These are phyloP conservation scores for Calvatia gigantea DNA, from an alignment of 768 basidiomycete genomes.

Conservation along the genomic window DNA sequence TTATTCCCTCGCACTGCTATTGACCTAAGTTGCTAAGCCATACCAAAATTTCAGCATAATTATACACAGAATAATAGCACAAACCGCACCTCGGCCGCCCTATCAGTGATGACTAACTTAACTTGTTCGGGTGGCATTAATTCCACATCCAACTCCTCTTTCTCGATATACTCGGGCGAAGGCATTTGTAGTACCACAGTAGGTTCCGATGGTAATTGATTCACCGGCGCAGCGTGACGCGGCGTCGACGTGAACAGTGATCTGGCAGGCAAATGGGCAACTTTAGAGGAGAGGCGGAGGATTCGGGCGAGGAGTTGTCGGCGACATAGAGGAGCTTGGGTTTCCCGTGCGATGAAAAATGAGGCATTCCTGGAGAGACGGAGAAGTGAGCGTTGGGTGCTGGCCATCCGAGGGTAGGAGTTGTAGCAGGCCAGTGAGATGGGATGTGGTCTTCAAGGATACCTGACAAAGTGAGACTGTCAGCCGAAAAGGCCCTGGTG, in stretches of 20 bases:
- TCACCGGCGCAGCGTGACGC: slow-evolving; percentile 32
- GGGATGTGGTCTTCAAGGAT: not conserved
- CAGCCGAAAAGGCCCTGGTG: no score
- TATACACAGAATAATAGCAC: not conserved
- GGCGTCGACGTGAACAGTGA: slow-evolving; percentile 20
- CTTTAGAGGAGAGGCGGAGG: not conserved
- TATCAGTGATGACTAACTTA: slow-evolving; percentile 58
- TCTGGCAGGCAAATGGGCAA: not conserved
- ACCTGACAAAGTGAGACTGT: no score
- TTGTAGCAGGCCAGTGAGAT: not conserved
- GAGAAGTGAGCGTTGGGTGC: not conserved
- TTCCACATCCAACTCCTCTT: slow-evolving; percentile 63
- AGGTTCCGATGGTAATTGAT: slow-evolving; percentile 41
- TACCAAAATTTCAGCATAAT: slow-evolving; percentile 9
- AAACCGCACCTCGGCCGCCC: slow-evolving; percentile 66
- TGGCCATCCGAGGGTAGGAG: not conserved
- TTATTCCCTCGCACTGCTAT: slow-evolving; percentile 68
- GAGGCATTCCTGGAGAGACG: not conserved
- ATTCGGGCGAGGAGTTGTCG: not conserved
- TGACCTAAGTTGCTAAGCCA: slow-evolving; percentile 64
- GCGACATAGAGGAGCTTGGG: not conserved
- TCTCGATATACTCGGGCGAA: slow-evolving; percentile 48
- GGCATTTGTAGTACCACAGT: slow-evolving; percentile 50
- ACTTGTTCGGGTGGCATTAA: slow-evolving; percentile 51
- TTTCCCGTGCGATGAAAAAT: not conserved